Conservation (phyloP, 2,329 filamentous ascomycete genomes). For the Sporothrix euskadiensis region DNA sequence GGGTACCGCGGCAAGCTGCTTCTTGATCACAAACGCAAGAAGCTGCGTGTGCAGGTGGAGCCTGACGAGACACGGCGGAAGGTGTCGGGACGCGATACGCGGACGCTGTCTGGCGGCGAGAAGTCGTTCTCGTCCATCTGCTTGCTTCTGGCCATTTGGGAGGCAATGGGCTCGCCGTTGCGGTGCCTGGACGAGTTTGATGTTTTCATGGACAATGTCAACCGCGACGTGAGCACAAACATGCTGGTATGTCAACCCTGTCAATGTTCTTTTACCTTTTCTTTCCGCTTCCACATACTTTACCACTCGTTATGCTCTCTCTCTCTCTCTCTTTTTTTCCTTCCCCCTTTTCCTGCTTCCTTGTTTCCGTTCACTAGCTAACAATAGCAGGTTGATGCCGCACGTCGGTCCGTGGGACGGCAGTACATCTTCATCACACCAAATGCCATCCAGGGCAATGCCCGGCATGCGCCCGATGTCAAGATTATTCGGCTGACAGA, state of each 20-base stretch:
- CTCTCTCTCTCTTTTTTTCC: not conserved
- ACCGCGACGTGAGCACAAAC: slow-evolving; percentile 86
- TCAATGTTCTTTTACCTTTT: not conserved
- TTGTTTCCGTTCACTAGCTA: slow-evolving; percentile 32
- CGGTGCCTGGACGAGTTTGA: slow-evolving; percentile 97
- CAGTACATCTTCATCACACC: slow-evolving; percentile 98
- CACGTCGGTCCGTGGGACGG: slow-evolving; percentile 79
- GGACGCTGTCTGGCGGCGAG: slow-evolving; percentile 91
- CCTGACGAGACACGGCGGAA: slow-evolving; percentile 68
- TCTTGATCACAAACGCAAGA: slow-evolving; percentile 72
- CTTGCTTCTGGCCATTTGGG: slow-evolving; percentile 88
- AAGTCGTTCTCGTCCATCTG: slow-evolving; percentile 98
- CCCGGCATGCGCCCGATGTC: slow-evolving; percentile 65
- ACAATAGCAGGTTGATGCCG: slow-evolving; percentile 68
- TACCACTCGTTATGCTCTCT: not conserved
- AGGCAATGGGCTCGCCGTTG: slow-evolving; percentile 94
- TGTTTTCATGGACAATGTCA: slow-evolving; percentile 98
- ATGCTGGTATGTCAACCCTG: slow-evolving; percentile 70
- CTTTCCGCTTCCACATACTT: no score
- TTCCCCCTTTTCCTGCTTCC: slow-evolving; percentile 29
- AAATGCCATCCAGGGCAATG: slow-evolving; percentile 70
- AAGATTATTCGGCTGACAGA: slow-evolving; percentile 72
- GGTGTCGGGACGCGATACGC: slow-evolving; percentile 75
- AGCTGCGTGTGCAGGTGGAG: slow-evolving; percentile 75
- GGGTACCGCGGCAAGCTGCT: slow-evolving; percentile 81